Base-by-base conservation (phyloP, 352 stramenopile genomes). In the Phytophthora macrochlamydospora region DNA sequence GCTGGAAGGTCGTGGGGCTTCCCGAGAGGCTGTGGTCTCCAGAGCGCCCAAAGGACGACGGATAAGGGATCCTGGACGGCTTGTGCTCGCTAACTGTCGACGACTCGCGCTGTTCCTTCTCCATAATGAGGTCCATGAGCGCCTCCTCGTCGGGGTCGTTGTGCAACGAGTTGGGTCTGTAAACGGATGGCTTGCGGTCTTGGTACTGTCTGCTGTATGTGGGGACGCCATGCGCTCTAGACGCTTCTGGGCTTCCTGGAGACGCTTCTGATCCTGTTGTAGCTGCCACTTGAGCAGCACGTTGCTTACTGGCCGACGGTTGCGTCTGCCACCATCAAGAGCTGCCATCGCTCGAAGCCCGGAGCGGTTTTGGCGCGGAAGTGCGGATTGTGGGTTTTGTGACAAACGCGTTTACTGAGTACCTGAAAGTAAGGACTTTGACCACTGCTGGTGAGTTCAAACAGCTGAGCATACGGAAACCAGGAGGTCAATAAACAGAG, bases 121-220 rank as follows among this genome's bases (percentile, higher is more conserved):
- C 64, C 37, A 63, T 64, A 30, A 82, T 71, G 53, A 84, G 62
- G 14, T 62, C 51, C 73, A 79, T 81, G 18, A 83, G 70, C 8
- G 71, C 72, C 53, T 81, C 78, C 30, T 86, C 75, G 8, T 86
- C 78, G 13, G 50, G 59, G 58, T 69, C 53, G 38, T 66, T 35
- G 11, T 49, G 46, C 30, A 65, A 8, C 38, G 55, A 50, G 18
- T 44, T 29, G 6, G 59, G 28, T 32, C 59, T 68, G 7, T 52
- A 55, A 61, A 18, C 49, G 13, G 49, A 42, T 42, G 43, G 61
- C 52, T 38, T 38, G 45, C 5, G 40, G 4, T 55, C 11, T 7
- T 55, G 30, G 29, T 24, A 28, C 13, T 64, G 52, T 40, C 56
- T 29, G 50, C 28, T 56, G 60, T 52, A 33, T 55, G 59, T 40